Base-by-base conservation (phyloP, 352 stramenopile genomes). In the Pythium periplocum region DNA sequence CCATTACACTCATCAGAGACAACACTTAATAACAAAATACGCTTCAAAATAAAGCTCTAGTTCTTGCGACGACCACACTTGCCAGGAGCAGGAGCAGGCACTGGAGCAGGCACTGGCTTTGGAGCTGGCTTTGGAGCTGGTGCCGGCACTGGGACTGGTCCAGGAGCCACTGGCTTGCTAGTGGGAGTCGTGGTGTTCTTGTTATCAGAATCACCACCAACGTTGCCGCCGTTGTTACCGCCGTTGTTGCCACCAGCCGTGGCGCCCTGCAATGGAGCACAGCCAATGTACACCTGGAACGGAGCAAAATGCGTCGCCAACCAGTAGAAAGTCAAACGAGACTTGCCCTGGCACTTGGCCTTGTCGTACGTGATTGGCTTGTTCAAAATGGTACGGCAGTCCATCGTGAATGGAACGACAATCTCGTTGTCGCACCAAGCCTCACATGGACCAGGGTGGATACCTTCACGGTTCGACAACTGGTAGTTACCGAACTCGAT, bases 201-300 rank as follows among this genome's bases (percentile, higher is more conserved):
- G 17, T 52, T 8, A 3, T 6, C 47, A 4, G 32, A 39, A 35
- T 33, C 12, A 35, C 41, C n/a, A 35, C 47, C 11, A 5, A 4
- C 5, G 4, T 12, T 33, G 46, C 45, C 42, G 6, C 42, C 42
- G 32, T 47, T 47, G 42, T n/a, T n/a, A 26, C 42, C 42, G n/a
- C 32, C 32, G 42, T 26, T n/a, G 42, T 26, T n/a, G 42, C 42
- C n/a, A n/a, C 6, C 42, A 47, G 42, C 42, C 6, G 42, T 11
- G 6, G 8, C 49, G 8, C 40, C 40, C 4, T 5, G 2, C 10
- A 55, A 10, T 30, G 37, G 37, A 12, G 32, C 49, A 55, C 51
- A 57, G 30, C 35, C 33, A n/a, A 57, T 62, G 56, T 86, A 83
- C 37, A 83, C 62, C 62, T 86, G 75, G 69, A 72, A 86, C 38